These are phyloP conservation scores for Calonectria hawksworthii DNA, from an alignment of 2,329 filamentous ascomycete genomes.

Conservation along the genomic window DNA sequence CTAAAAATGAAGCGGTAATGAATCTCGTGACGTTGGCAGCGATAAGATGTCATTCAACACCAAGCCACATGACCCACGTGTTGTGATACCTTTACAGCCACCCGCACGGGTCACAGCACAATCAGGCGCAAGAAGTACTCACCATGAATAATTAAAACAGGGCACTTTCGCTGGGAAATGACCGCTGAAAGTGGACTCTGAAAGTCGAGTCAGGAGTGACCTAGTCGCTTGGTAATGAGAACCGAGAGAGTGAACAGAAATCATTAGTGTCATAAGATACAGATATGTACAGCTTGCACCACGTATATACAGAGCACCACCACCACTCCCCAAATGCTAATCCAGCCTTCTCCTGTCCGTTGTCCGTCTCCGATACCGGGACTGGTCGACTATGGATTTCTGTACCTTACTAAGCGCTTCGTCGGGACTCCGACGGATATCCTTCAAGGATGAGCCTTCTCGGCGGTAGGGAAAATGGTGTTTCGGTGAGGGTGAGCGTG, in stretches of 20 bases:
- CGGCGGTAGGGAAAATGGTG: conserved; percentile 48
- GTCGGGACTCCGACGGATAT: conserved; percentile 62
- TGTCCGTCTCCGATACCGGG: conserved; percentile 53
- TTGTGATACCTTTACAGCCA: conserved; percentile 40
- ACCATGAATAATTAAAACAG: conserved; percentile 41
- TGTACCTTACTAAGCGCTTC: conserved; percentile 62
- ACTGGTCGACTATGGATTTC: conserved; percentile 59
- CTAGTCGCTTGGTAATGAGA: conserved; percentile 28
- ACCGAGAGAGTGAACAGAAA: conserved; percentile 33
- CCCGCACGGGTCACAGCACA: conserved; percentile 35
- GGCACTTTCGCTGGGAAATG: conserved; percentile 40
- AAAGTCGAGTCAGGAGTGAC: conserved; percentile 34
- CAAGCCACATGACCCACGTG: conserved; percentile 45
- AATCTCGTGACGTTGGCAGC: conserved; percentile 39
- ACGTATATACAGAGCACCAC: conserved; percentile 57
- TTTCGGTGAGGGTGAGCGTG: conserved; percentile 53
- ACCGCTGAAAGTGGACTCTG: conserved; percentile 32
- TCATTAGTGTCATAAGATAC: conserved; percentile 54
- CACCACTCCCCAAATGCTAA: conserved; percentile 53
- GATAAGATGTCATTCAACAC: conserved; percentile 39
- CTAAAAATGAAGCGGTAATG: conserved; percentile 14
- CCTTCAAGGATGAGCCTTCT: conserved; percentile 38
- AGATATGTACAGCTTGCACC: conserved; percentile 54
- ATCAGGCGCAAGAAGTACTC: conserved; percentile 45
- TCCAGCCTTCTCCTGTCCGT: conserved; percentile 57